Percentiles rank a stretch among this genome's conserved stretches.
These are phyloP conservation scores for Ensete ventricosum DNA, from an alignment of 176 grass and related monocot species.

Conservation along the genomic window DNA sequence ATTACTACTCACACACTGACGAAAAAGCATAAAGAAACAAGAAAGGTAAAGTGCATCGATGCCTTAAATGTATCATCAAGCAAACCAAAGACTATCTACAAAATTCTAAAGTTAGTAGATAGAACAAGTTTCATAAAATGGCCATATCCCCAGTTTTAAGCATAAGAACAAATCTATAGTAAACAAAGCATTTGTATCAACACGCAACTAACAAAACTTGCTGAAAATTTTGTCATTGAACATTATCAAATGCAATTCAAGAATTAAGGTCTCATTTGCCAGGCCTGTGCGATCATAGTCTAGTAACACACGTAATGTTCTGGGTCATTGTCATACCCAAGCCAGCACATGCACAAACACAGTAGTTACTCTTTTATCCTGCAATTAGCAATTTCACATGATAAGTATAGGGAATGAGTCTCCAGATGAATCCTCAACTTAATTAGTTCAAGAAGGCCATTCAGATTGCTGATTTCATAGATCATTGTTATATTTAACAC, in stretches of 20 bases:
- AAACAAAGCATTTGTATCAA: not conserved
- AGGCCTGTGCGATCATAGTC: not conserved
- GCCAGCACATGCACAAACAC: not conserved
- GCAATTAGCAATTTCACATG: not conserved
- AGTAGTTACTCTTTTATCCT: not conserved
- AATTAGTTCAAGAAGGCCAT: conserved; percentile 11
- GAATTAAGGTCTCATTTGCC: not conserved
- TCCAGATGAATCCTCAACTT: not conserved
- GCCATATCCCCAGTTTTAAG: not conserved
- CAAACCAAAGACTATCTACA: not conserved
- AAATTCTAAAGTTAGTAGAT: not conserved
- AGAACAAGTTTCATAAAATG: not conserved
- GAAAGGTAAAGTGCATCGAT: not conserved
- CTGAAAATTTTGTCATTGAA: no score
- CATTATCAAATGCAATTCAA: no score
- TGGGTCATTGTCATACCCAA: not conserved
- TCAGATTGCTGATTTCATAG: conserved; percentile 2
- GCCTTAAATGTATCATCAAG: not conserved
- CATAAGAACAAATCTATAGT: not conserved
- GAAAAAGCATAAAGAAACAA: not conserved
- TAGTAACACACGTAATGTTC: not conserved
- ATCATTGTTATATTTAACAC: not conserved
- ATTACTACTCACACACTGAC: not conserved
- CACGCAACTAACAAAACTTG: not conserved
- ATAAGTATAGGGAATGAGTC: not conserved